Evolutionary conservation across 2,329 filamentous ascomycete genomes (phyloP), one percentile per base, ranked within the genome.

Genomic region (Cryphonectria parasitica): DNA sequence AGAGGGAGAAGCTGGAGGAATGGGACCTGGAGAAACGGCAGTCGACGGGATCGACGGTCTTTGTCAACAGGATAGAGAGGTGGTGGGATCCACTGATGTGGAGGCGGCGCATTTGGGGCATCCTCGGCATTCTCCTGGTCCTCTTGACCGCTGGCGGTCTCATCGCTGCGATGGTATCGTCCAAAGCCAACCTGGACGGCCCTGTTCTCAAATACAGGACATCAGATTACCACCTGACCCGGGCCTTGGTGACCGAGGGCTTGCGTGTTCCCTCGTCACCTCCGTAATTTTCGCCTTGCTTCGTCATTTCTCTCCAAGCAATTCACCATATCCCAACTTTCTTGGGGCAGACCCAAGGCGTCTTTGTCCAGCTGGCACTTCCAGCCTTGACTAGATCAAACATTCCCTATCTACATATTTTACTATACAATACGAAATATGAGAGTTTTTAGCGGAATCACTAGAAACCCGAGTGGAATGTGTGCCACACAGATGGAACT

Each of bases 61-160:
- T 39, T 61, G 31, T 25, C 31, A 39, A 39, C 58, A 58, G 54
- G 54, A 58, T 58, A 58, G 15, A 31, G 54, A 58, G 25, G 54
- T 58, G 54, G 54, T 58, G 54, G 54, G 17, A 58, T 13, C 52
- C 54, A 0, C 80, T 81, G 64, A 81, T 81, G 64, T 91, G 88
- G 89, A 79, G 83, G 56, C 84, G 85, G 76, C 84, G 82, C 69
- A 82, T 79, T 15, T 90, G 85, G 84, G 76, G 82, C 28, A 78
- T 82, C 45, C 75, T 86, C 7, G 82, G 45, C 36, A 54, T 74
- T 2, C 76, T 80, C 1, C 73, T 81, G 1, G 68, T 83, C 1
- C 78, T 79, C 31, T 71, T 83, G 49, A 73, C 85, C 15, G 76
- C 90, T 17, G 75, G 87, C 54, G 79, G 87, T 11, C 78, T 86